Conservation (phyloP, 2,329 filamentous ascomycete species). For the Aspergillus bombycis region DNA sequence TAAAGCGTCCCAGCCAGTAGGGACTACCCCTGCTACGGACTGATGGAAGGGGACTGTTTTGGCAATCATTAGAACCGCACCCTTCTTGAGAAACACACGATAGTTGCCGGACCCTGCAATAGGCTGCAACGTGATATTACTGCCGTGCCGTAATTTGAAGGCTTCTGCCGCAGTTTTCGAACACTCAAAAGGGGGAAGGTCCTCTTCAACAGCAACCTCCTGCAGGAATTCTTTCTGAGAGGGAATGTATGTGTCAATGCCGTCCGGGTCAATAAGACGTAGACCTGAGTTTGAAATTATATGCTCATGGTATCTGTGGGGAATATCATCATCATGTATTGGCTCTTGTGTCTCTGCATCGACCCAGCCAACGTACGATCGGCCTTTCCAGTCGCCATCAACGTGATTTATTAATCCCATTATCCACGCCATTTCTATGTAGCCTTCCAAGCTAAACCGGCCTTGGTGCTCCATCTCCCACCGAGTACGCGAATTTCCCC, state of each 20-base stretch:
- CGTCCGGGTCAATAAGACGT: slow-evolving; percentile 89
- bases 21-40: slow-evolving; percentile 39
- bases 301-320: slow-evolving; percentile 13
- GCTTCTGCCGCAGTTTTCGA: slow-evolving; percentile 19
- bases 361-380: slow-evolving; percentile 85
- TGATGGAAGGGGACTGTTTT: slow-evolving; percentile 23
- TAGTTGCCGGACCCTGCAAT: slow-evolving; percentile 87
- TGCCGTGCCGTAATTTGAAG: slow-evolving; percentile 40
- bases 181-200: slow-evolving; percentile 22
- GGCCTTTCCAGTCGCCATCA: slow-evolving; percentile 91
- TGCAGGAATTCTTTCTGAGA: slow-evolving; percentile 81
- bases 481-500: slow-evolving; percentile 95
- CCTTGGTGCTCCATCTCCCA: slow-evolving; percentile 99
- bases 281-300: slow-evolving; percentile 94
- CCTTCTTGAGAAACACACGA: slow-evolving; percentile 65
- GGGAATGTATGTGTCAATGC: slow-evolving; percentile 47
- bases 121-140: slow-evolving; percentile 47
- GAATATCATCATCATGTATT: slow-evolving; percentile 19
- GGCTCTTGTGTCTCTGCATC: slow-evolving; percentile 15
- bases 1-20: slow-evolving; percentile 93
- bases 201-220: slow-evolving; percentile 81
- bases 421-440: slow-evolving; percentile 99
- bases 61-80: slow-evolving; percentile 77
- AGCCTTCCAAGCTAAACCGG: slow-evolving; percentile 94
- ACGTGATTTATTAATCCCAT: slow-evolving; percentile 99